These are phyloP conservation scores for Aspergillus texensis DNA, from an alignment of 2,329 filamentous ascomycete genomes.

Conservation along the genomic window DNA sequence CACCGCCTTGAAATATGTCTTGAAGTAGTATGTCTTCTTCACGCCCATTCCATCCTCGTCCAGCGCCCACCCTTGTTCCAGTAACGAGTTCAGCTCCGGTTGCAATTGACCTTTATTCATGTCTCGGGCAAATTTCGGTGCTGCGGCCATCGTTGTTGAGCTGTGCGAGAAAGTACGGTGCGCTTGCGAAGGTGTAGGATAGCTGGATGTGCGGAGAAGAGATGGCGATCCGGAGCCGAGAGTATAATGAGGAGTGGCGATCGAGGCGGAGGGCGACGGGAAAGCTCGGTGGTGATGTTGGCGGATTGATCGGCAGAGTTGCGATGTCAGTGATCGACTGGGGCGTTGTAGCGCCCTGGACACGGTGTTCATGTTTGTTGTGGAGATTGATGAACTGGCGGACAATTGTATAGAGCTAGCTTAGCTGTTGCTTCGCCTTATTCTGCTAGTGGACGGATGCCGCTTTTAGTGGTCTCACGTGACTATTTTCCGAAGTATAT, in stretches of 20 bases:
- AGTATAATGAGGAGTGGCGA: not conserved
- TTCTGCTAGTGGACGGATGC: not conserved
- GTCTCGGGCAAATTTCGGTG: slow-evolving; percentile 33
- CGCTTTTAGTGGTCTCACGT: not conserved
- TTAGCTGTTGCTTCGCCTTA: not conserved
- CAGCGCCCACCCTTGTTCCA: slow-evolving; percentile 36
- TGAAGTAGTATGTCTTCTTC: slow-evolving; percentile 43
- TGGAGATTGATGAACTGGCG: not conserved
- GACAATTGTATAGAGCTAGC: slow-evolving; percentile 1
- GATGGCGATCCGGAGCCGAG: not conserved
- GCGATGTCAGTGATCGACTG: not conserved
- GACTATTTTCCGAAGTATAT: not conserved
- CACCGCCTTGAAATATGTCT: slow-evolving; percentile 42
- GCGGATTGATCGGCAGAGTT: slow-evolving; percentile 13
- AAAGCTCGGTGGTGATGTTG: not conserved
- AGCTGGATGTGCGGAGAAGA: not conserved
- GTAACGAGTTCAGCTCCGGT: slow-evolving; percentile 27
- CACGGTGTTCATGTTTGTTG: not conserved
- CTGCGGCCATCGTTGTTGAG: slow-evolving; percentile 22
- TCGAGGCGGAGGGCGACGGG: not conserved
- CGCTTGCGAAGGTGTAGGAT: not conserved
- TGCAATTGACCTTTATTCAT: slow-evolving; percentile 30
- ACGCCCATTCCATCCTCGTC: slow-evolving; percentile 38
- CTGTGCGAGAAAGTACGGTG: slow-evolving; percentile 15
- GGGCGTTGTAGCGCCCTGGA: not conserved